These are phyloP conservation scores for Anacardium occidentale DNA, from an alignment of 345 rosid species.

Conservation along the genomic window DNA sequence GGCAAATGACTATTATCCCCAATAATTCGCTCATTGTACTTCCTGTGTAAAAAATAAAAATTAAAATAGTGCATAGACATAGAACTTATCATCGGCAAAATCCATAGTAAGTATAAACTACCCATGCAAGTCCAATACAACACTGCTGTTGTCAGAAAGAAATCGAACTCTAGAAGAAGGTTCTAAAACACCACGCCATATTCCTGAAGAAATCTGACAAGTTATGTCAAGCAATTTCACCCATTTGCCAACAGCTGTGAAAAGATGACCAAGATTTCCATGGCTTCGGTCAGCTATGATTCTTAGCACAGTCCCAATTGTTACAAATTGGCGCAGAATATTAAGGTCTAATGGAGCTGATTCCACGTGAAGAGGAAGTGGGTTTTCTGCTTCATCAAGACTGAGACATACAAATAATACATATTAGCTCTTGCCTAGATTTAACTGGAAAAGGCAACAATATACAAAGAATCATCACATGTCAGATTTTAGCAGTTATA, in stretches of 20 bases:
- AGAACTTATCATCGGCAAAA: background rate
- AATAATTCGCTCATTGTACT: background rate
- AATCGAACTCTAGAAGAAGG: constrained; percentile 15
- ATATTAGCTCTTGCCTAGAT: background rate
- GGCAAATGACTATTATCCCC: constrained; percentile 4
- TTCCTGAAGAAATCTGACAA: constrained; percentile 5
- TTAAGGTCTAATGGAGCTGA: background rate
- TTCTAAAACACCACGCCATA: constrained; percentile 14
- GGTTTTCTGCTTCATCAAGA: constrained; percentile 12
- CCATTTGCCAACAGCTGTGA: constrained; percentile 17
- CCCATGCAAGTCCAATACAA: constrained; percentile 11
- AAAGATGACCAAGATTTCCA: constrained; percentile 16
- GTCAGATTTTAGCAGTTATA: background rate
- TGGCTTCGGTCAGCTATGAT: constrained; percentile 8
- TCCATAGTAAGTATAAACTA: background rate
- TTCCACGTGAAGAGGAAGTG: constrained; percentile 20
- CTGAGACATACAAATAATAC: background rate
- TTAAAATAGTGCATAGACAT: background rate
- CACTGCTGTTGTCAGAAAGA: constrained; percentile 16
- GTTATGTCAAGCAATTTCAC: constrained; percentile 18
- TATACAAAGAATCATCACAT: background rate
- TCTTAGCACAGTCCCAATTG: constrained; percentile 20
- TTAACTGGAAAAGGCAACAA: background rate
- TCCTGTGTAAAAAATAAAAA: constrained; percentile 11
- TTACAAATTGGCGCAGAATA: constrained; percentile 6